Conservation (phyloP, 164 flowering plant species). For the Kingdonia uniflora region DNA sequence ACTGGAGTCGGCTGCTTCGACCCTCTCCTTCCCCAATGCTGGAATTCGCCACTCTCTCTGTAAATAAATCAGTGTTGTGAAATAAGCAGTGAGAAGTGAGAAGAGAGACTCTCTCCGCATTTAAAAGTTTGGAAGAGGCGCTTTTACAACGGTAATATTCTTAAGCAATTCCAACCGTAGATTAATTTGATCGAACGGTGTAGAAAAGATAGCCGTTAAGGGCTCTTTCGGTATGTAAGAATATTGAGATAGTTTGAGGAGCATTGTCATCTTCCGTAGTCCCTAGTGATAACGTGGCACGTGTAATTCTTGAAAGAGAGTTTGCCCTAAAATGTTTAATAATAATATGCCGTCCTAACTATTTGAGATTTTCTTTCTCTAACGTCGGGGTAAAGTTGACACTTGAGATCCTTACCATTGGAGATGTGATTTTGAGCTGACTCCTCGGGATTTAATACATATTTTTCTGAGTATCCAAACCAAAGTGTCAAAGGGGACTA, state of each 20-base stretch:
- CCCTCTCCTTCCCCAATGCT: not conserved
- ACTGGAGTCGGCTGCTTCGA: conserved; percentile 10
- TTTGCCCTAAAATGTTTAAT: too few species aligned
- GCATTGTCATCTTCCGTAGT: too few species aligned
- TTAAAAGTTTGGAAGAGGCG: conserved; percentile 22
- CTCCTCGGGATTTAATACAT: too few species aligned
- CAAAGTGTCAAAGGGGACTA: too few species aligned
- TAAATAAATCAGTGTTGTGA: not conserved
- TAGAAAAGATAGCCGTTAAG: not conserved
- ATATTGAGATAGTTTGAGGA: not conserved
- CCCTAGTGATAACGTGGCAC: too few species aligned
- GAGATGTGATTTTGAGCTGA: too few species aligned
- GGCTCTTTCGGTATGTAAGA: not conserved
- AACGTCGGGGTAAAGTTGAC: too few species aligned
- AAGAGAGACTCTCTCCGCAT: conserved; percentile 1
- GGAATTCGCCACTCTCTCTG: not conserved
- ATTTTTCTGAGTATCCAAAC: too few species aligned
- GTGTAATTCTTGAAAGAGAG: too few species aligned
- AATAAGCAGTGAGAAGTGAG: not conserved
- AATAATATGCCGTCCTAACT: too few species aligned
- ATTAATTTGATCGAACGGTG: conserved; percentile 7
- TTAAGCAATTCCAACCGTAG: conserved; percentile 17
- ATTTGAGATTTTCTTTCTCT: too few species aligned
- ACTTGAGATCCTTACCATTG: too few species aligned
- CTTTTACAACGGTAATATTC: conserved; percentile 39